Evolutionary conservation across 2,329 filamentous ascomycete genomes (phyloP), one percentile per base, ranked within the genome.

Genomic region (Sporothrix brasiliensis): DNA sequence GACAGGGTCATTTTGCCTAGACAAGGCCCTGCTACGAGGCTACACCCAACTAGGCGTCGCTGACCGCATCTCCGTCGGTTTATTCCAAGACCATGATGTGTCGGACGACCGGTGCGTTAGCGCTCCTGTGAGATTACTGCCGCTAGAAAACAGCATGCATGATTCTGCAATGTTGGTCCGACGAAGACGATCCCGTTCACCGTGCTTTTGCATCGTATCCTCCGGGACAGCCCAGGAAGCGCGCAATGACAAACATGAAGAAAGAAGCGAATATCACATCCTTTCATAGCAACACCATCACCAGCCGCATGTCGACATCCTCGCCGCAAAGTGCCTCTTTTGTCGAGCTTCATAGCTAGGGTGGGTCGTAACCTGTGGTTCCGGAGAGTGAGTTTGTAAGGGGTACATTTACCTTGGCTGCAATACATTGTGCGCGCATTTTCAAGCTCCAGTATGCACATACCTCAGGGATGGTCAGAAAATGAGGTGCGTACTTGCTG

Each of bases 71-170:
- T 53, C 63, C 49, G 49, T 13, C 30, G 49, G 49, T n/a, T 21
- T 53, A n/a, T 53, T 67, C 13, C 49, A 41, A 10, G 14, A 19
- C 44, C 24, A 27, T 14, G 63, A 67, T 54, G 49, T 11, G 53
- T 67, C 63, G 47, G 47, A 56, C 47, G 30, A 14, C 27, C 10
- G 13, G 49, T 68, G 66, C 67, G 19, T 24, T 68, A 69, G 67
- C 56, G 56, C 41, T 54, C 30, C 61, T 56, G 39, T 41, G 50
- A 54, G 44, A 54, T 34, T 53, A 60, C 49, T 56, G 68, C 58
- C 49, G 61, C 69, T 70, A 70, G 69, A 70, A 70, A 70, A 70
- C 61, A 30, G 24, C 69, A 52, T 66, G 61, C 60, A 66, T 67
- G 69, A 14, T 54, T 21, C 54, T 54, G 67, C 49, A 34, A 24